These are phyloP conservation scores for Pterothamnion heteromorphum DNA, from an alignment of 31 red algal genomes.

Conservation along the genomic window DNA sequence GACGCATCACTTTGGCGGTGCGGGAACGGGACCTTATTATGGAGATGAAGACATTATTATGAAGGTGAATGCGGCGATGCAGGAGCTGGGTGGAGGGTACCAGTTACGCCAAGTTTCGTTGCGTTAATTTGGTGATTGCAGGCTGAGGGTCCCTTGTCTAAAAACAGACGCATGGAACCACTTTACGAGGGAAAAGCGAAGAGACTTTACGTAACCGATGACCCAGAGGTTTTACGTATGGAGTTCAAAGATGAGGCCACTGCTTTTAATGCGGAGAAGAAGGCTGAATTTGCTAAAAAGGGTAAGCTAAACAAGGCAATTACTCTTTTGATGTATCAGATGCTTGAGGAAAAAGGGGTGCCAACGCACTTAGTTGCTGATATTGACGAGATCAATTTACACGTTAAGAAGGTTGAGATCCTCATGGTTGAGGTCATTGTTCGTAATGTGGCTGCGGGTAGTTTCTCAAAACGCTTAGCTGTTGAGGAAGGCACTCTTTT, in stretches of 20 bases:
- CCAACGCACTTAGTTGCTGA: background rate
- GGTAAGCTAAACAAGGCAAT: background rate
- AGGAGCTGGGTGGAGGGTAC: background rate
- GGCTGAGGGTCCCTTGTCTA: background rate
- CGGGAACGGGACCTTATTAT: background rate
- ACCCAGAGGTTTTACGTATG: background rate
- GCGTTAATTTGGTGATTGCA: background rate
- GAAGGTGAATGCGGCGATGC: background rate
- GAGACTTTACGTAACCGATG: background rate
- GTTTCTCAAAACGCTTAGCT: background rate
- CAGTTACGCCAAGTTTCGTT: too few species aligned
- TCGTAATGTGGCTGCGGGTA: background rate
- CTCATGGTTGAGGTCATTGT: background rate
- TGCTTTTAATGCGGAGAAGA: slow-evolving; percentile 2
- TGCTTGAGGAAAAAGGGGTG: background rate
- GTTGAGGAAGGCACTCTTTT: background rate
- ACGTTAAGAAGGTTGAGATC: background rate
- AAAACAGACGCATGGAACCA: background rate
- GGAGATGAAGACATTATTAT: background rate
- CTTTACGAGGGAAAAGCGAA: background rate
- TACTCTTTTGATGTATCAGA: background rate
- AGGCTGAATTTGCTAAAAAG: background rate
- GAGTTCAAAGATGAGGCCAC: background rate
- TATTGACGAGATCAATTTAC: background rate
- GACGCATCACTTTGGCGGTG: background rate